Evolutionary conservation across 179 eudicot species (phyloP), one percentile per base, ranked within the genome.

Genomic region (Camellia oleifera): DNA sequence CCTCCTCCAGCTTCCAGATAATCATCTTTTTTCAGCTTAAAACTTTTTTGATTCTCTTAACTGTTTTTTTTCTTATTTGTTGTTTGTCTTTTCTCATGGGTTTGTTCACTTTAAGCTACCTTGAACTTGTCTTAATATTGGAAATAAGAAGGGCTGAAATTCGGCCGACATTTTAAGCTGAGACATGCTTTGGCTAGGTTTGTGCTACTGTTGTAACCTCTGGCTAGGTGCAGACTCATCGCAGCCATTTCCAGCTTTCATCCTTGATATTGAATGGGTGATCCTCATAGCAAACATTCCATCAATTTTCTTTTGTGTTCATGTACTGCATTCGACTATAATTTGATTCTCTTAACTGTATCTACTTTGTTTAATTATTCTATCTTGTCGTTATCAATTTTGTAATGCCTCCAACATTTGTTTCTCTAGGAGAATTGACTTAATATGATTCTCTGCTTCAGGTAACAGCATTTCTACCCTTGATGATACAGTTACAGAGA

Each of bases 391-490:
- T 66, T 66, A 11, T 32, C 13, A 26, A 26, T 15, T 66, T 12
- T 9, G 14, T 66, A 10, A 66, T 66, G 17, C 44, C 45, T 23
- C 17, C 69, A 66, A 66, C 42, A 26, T 66, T 15, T 14, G 10
- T 1, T 66, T 66, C 17, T 42, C 15, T 9, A 10, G 74, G 26
- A 60, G 0, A 61, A 50, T 60, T 60, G 13, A 69, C 66, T 48
- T 23, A 18, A 62, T 66, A 65, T 14, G 8, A 54, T 79, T 61
- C 26, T 57, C 52, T 81, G 69, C 42, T 84, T 63, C 88, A 89
- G 94, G 92, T 86, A 44, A 79, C 52, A 71, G 65, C 80, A 68
- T 50, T 73, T 68, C 79, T 20, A 79, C 77, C 26, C 53, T 73
- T n/a, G 87, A 88, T 20, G 83, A 82, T 72, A 66, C 83, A 42